Percentiles rank a stretch among this genome's conserved stretches.
Evolutionary conservation across 331 rosid genomes (phyloP).

Genomic region (Rhamnella rubrinervis): DNA sequence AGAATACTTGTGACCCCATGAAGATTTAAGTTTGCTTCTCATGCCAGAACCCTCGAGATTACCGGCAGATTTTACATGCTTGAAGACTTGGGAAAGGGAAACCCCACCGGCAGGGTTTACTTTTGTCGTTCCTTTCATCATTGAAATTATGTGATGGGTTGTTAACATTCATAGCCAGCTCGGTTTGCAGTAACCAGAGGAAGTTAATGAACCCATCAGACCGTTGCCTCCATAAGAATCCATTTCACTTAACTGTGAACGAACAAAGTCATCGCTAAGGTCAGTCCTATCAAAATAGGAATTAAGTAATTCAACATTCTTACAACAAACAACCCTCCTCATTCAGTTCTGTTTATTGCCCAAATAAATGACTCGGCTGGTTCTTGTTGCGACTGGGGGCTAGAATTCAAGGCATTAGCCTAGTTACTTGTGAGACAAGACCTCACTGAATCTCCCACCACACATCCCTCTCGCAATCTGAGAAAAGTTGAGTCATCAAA

Average conservation of each 20-base stretch:
- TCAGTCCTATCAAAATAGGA: constrained; percentile 6
- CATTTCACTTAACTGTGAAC: constrained; percentile 24
- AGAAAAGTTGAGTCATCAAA: constrained; percentile 16
- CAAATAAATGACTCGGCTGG: constrained; percentile 23
- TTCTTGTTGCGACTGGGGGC: constrained; percentile 23
- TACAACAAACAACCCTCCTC: constrained; percentile 6
- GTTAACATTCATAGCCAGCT: constrained; percentile 23
- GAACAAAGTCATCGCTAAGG: not conserved
- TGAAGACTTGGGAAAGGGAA: constrained; percentile 22
- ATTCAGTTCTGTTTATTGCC: constrained; percentile 25
- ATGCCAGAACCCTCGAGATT: constrained; percentile 14
- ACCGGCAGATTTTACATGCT: constrained; percentile 15
- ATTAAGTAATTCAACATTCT: constrained; percentile 23
- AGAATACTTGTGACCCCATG: constrained; percentile 23
- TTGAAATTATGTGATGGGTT: constrained; percentile 12
- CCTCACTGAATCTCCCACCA: constrained; percentile 28
- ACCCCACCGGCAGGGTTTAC: constrained; percentile 10
- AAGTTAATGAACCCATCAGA: constrained; percentile 19
- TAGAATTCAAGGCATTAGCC: constrained; percentile 21
- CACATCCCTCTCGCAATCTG: constrained; percentile 15
- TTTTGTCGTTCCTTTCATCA: constrained; percentile 21
- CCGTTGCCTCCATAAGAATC: constrained; percentile 23
- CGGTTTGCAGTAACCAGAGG: constrained; percentile 27
- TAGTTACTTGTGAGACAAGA: constrained; percentile 24
- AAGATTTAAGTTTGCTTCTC: constrained; percentile 14